A percentile compares a stretch with the other conserved stretches of the same genome.
Conservation (phyloP, 1,139 yeast genomes). For the Candida tetrigidarum region DNA sequence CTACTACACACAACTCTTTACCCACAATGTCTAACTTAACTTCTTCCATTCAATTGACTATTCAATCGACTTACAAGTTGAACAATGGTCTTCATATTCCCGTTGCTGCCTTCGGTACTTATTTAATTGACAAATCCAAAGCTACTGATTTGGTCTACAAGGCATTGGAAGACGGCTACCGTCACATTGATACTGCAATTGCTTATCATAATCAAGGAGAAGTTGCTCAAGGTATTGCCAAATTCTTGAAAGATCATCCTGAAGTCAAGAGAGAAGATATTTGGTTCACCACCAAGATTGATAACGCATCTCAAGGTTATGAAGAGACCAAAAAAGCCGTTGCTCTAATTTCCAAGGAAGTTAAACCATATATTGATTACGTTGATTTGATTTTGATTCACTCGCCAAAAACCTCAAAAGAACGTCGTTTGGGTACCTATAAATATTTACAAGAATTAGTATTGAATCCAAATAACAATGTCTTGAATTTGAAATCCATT, state of each 20-base stretch:
- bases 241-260: conserved; percentile 47
- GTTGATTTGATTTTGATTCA: conserved; percentile 50
- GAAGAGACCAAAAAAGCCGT: conserved; percentile 59
- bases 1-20: not conserved
- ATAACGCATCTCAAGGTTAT: conserved; percentile 64
- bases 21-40: conserved; percentile 16
- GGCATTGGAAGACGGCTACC: conserved; percentile 64
- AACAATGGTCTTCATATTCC: conserved; percentile 45
- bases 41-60: conserved; percentile 34
- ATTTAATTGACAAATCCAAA: conserved; percentile 27
- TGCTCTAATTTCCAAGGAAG: conserved; percentile 33
- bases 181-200: conserved; percentile 55
- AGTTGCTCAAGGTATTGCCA: conserved; percentile 33
- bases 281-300: conserved; percentile 60
- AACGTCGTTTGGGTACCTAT: conserved; percentile 41
- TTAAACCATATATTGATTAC: conserved; percentile 41
- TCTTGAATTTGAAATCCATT: conserved; percentile 35
- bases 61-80: conserved; percentile 32
- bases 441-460: conserved; percentile 44
- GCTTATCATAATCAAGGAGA: conserved; percentile 61
- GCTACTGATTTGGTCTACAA: conserved; percentile 35
- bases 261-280: conserved; percentile 32
- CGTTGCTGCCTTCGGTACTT: conserved; percentile 45
- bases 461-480: conserved; percentile 29
- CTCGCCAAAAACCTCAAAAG: conserved; percentile 34